Evolutionary conservation across 805 yeast genomes (phyloP).

Genomic region (Zygoascus bituminiphila): DNA sequence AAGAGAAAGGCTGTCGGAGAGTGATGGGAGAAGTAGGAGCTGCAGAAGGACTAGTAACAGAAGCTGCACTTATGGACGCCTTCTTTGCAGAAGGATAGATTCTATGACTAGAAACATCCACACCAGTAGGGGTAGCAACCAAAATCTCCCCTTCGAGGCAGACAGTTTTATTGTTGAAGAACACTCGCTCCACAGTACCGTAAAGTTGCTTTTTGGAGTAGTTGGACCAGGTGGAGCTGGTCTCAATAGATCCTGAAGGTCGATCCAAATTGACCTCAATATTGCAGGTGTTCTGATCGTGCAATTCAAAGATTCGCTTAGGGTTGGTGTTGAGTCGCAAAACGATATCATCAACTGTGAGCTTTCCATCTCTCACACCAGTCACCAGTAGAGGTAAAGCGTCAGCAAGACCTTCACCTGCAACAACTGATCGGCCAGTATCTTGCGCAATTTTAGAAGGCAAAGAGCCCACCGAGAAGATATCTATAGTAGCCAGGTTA

Average conservation of each 20-base stretch:
- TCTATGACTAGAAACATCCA: conserved; percentile 34
- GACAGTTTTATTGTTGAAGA: conserved; percentile 66
- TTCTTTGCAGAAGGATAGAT: conserved; percentile 17
- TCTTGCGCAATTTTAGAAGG: conserved; percentile 68
- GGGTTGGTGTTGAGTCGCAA: conserved; percentile 75
- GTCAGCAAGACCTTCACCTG: conserved; percentile 75
- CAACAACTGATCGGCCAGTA: conserved; percentile 47
- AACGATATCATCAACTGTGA: conserved; percentile 66
- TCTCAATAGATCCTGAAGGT: conserved; percentile 34
- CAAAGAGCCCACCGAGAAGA: conserved; percentile 74
- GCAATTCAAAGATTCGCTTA: conserved; percentile 69
- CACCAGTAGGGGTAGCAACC: conserved; percentile 53
- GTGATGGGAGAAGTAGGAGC: conserved; percentile 11
- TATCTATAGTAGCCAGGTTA: conserved; percentile 63
- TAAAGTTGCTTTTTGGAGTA: conserved; percentile 43
- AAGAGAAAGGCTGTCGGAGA: not conserved
- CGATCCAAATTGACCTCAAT: conserved; percentile 84
- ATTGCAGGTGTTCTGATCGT: conserved; percentile 60
- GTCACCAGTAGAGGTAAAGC: conserved; percentile 72
- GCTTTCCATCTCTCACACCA: conserved; percentile 66
- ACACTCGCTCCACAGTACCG: conserved; percentile 87
- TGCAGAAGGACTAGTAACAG: conserved; percentile 25
- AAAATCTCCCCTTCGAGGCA: conserved; percentile 76
- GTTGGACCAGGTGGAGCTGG: conserved; percentile 45
- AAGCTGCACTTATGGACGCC: not conserved